Conservation (phyloP, 1,284 basidiomycete species). For the Cystobasidium slooffiae region DNA sequence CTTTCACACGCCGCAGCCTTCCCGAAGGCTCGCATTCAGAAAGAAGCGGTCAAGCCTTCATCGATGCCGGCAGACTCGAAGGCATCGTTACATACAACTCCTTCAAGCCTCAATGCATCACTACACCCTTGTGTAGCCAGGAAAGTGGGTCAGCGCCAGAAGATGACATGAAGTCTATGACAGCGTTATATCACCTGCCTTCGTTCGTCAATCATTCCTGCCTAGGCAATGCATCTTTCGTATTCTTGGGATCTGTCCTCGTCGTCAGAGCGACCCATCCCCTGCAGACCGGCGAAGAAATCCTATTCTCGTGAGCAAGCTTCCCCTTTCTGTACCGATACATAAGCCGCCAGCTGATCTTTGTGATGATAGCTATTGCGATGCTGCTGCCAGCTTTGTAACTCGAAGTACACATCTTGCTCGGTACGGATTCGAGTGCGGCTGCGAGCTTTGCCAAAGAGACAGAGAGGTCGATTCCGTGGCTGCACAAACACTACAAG, state of each 20-base stretch:
- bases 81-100: constrained; percentile 48
- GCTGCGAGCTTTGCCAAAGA: constrained; percentile 45
- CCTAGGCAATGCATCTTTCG: constrained; percentile 52
- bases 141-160: neutral
- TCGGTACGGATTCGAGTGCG: constrained; percentile 47
- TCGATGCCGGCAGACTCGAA: constrained; percentile 46
- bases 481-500: neutral
- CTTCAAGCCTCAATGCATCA: constrained; percentile 48
- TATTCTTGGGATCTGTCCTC: constrained; percentile 52
- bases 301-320: constrained; percentile 43
- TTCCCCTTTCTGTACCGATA: neutral
- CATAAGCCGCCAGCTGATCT: neutral
- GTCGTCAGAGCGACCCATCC: constrained; percentile 47
- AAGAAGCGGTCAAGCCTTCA: neutral
- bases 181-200: constrained; percentile 47
- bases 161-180: constrained; percentile 5
- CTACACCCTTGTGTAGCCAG: neutral
- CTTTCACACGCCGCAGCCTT: neutral
- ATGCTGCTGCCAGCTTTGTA: constrained; percentile 28
- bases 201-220: constrained; percentile 51
- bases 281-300: constrained; percentile 52
- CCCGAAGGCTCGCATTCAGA: too few relatives aligned
- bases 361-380: constrained; percentile 25
- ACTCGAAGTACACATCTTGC: constrained; percentile 19
- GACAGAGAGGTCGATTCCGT: constrained; percentile 17